Evolutionary conservation across 441 rosid species (phyloP).

Genomic region (Adansonia grandidieri): DNA sequence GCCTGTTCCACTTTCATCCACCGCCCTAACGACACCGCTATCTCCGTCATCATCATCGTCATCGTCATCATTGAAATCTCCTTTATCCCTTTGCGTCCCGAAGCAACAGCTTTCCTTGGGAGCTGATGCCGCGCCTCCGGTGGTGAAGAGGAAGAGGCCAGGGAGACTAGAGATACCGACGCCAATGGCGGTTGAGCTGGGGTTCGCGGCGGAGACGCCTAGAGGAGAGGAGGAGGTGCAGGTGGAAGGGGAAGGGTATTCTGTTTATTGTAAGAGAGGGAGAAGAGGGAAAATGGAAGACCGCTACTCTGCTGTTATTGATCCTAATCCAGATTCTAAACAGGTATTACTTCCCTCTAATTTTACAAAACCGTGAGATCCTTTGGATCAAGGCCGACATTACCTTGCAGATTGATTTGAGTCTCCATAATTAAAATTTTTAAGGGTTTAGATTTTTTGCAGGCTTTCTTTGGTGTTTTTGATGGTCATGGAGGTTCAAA

Average conservation of each 20-base stretch:
- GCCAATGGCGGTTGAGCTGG: conserved; percentile 39
- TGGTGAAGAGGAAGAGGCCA: conserved; percentile 77
- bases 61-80: conserved; percentile 30
- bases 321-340: conserved; percentile 46
- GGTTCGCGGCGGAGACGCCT: conserved; percentile 37
- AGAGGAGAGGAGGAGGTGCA: conserved; percentile 38
- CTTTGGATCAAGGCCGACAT: neutral
- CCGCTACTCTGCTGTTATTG: conserved; percentile 57
- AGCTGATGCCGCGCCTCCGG: conserved; percentile 31
- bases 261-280: conserved; percentile 83
- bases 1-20: conserved; percentile 17
- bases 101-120: conserved; percentile 31
- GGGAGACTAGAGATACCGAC: conserved; percentile 61
- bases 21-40: neutral
- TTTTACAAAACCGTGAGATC: neutral
- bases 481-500: conserved; percentile 89
- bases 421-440: neutral
- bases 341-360: conserved; percentile 42
- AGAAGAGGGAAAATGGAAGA: conserved; percentile 86
- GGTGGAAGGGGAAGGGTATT: conserved; percentile 61
- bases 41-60: conserved; percentile 13
- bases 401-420: too few species aligned
- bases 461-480: conserved; percentile 80
- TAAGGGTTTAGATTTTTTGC: neutral
- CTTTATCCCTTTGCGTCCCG: conserved; percentile 33